Evolutionary conservation across 495 filamentous ascomycete genomes (phyloP), one percentile per base, ranked within the genome.

Genomic region (Penicillium desertorum): DNA sequence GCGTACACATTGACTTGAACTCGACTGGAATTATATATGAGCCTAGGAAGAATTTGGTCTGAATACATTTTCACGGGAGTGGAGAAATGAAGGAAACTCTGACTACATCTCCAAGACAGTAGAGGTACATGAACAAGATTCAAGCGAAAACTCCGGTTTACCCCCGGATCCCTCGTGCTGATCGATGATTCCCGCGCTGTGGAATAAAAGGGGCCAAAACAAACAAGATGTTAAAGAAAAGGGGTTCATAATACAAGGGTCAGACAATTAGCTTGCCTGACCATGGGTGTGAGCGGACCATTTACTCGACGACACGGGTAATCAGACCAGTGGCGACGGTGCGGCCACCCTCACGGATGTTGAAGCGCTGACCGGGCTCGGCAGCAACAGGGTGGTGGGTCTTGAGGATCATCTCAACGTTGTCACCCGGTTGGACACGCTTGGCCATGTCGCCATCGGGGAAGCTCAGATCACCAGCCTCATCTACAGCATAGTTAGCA

Each of bases 341-440:
- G 59, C 90, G 83, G 60, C 93, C 91, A 77, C 91, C 94, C 78
- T 98, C 94, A 71, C 94, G 88, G 69, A 98, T 83, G 81, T 96
- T 98, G 81, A 98, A 91, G 52, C 94, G 87, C 81, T 94, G 88
- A 61, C 93, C 92, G 50, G 81, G 73, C 76, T 98, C 95, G 51
- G 96, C 68, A 54, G 92, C 94, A 62, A 95, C 76, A 46, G 95
- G 91, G 66, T 85, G 76, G 77, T 88, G 79, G 60, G 95, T 86
- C 59, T 83, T 79, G 76, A 88, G 88, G 58, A 89, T 74, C 90
- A 98, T 94, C 84, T 98, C 95, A 62, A 94, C 86, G 79, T 98
- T 98, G 83, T 98, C 94, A 69, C 94, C 94, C 52, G 94, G 94
- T 90, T 94, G 92, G 71, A 96, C 87, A 78, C 92, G 86, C 76